Conservation (phyloP, 176 grass and related monocot genomes). For the Lolium rigidum region DNA sequence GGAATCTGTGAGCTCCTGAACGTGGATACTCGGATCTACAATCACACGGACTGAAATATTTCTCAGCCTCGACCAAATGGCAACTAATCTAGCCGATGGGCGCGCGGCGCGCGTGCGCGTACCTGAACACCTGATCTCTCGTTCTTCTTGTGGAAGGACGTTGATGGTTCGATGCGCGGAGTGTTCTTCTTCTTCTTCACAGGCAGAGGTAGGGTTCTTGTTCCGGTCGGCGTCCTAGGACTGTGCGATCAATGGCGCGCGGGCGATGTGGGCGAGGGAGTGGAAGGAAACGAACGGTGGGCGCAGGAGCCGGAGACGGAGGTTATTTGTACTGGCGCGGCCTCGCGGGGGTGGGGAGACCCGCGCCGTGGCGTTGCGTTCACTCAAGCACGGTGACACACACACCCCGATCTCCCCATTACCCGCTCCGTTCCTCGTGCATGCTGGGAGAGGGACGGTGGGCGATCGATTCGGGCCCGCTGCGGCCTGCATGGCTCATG, state of each 20-base stretch:
- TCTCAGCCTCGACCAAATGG: not conserved
- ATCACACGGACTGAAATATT: not conserved
- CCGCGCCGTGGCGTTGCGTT: not conserved
- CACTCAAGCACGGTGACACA: not conserved
- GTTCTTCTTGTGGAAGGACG: not conserved
- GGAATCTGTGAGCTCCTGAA: not conserved
- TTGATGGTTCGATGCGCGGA: not conserved
- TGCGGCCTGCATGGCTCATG: not conserved
- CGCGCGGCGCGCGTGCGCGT: not conserved
- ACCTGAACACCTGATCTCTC: not conserved
- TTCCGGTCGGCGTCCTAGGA: not conserved
- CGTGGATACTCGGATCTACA: not conserved
- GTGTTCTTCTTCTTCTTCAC: not conserved
- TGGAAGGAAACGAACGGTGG: not conserved
- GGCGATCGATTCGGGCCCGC: not conserved
- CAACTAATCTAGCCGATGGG: not conserved
- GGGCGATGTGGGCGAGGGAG: not conserved
- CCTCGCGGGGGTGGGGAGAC: not conserved
- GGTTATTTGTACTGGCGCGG: conserved; percentile 27
- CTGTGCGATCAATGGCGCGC: too few species aligned
- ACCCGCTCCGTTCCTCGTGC: conserved; percentile 39
- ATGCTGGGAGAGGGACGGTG: not conserved
- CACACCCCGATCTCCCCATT: not conserved
- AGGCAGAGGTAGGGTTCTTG: not conserved
- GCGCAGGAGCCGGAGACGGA: not conserved